Percentiles rank a stretch among this genome's conserved stretches.
These are phyloP conservation scores for Pythium myriotylum DNA, from an alignment of 352 stramenopile genomes.

Conservation along the genomic window DNA sequence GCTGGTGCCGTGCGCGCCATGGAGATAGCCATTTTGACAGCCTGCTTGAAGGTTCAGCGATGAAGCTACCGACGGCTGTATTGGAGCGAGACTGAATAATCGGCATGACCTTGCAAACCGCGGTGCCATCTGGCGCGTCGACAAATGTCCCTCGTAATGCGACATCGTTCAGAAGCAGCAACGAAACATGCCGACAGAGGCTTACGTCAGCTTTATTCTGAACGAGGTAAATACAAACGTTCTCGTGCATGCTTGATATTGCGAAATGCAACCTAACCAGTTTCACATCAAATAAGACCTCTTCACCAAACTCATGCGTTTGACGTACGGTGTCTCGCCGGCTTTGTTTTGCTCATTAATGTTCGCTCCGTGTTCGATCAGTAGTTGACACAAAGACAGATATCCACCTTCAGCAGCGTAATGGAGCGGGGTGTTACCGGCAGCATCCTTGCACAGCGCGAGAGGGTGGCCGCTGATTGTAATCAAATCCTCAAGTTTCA, in stretches of 20 bases:
- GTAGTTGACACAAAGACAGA: conserved; percentile 57
- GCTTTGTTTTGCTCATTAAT: conserved; percentile 82
- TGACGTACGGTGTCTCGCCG: conserved; percentile 67
- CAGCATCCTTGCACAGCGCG: conserved; percentile 58
- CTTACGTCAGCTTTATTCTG: conserved; percentile 63
- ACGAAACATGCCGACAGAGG: conserved; percentile 58
- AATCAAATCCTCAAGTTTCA: conserved; percentile 65
- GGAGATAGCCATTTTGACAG: conserved; percentile 26
- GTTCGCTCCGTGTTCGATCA: conserved; percentile 66
- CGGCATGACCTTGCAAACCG: conserved; percentile 63
- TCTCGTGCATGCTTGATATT: conserved; percentile 71
- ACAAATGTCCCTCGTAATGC: conserved; percentile 63
- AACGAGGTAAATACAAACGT: conserved; percentile 70
- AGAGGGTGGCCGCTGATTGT: conserved; percentile 75
- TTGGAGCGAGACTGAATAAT: conserved; percentile 50
- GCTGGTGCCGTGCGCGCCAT: conserved; percentile 4
- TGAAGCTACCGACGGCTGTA: conserved; percentile 4
- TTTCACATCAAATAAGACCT: conserved; percentile 1
- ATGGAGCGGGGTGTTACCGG: conserved; percentile 75
- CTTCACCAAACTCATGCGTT: too few relatives aligned
- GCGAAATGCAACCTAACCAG: conserved; percentile 70
- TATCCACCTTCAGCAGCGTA: conserved; percentile 80
- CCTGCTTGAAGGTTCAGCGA: conserved; percentile 10
- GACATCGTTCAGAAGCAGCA: conserved; percentile 57
- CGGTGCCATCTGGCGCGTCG: conserved; percentile 46